Percentiles rank a stretch among this genome's conserved stretches.
Evolutionary conservation across 371 early-diverging fungal genomes (phyloP).

Genomic region (Umbelopsis sp.): DNA sequence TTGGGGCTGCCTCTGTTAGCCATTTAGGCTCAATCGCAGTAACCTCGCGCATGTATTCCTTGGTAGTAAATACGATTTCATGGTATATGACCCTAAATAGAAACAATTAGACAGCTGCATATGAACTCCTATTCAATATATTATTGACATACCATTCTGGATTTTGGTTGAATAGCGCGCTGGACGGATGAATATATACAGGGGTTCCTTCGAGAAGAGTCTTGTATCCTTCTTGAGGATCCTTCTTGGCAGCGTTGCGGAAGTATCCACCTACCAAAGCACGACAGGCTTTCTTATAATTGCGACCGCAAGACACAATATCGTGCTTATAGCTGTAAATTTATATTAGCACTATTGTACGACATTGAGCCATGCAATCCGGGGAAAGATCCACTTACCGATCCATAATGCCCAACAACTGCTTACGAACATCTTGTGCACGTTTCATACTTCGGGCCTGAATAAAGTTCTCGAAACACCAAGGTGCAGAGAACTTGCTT

Average conservation of each 20-base stretch:
- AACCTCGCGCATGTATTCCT: slow-evolving; percentile 98
- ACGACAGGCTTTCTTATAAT: slow-evolving; percentile 87
- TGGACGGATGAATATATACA: slow-evolving; percentile 96
- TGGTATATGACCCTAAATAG: slow-evolving; percentile 90
- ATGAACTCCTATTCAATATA: slow-evolving; percentile 4
- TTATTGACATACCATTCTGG: slow-evolving; percentile 82
- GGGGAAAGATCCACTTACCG: slow-evolving; percentile 31
- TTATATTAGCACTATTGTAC: not conserved
- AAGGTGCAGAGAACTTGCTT: slow-evolving; percentile 84
- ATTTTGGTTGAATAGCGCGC: slow-evolving; percentile 92
- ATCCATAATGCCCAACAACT: slow-evolving; percentile 96
- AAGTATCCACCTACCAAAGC: slow-evolving; percentile 95
- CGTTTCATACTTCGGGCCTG: slow-evolving; percentile 89
- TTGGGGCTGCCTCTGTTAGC: slow-evolving; percentile 97
- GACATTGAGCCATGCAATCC: slow-evolving; percentile 14
- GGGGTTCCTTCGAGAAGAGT: slow-evolving; percentile 95
- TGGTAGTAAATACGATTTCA: slow-evolving; percentile 95
- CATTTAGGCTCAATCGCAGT: slow-evolving; percentile 97
- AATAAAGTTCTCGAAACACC: slow-evolving; percentile 97
- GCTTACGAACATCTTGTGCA: slow-evolving; percentile 94
- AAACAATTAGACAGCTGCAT: not conserved
- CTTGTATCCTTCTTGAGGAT: slow-evolving; percentile 97
- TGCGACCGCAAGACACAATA: slow-evolving; percentile 91
- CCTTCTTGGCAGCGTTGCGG: slow-evolving; percentile 95
- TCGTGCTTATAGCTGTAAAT: slow-evolving; percentile 80